phyloP scores from a whole-genome alignment of 1,284 basidiomycete species.

The Microbotryum violaceum region DNA sequence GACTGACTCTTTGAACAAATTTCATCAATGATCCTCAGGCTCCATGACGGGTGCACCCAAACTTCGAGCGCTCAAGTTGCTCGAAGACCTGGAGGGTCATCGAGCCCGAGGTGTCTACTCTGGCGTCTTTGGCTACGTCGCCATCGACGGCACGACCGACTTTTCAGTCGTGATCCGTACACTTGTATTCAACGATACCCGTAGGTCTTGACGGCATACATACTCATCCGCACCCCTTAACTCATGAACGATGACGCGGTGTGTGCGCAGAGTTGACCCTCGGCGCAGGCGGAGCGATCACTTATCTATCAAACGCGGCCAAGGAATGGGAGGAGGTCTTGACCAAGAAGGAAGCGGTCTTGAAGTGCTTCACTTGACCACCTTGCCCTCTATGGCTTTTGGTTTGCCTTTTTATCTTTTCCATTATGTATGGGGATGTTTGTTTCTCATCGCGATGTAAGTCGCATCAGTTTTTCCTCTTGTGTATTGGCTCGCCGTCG shows the following conservation, averaged over 20 bases:
- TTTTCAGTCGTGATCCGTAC: conserved; percentile 88
- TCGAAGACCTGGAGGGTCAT: conserved; percentile 68
- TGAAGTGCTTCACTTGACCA: not conserved
- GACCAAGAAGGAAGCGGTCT: conserved; percentile 57
- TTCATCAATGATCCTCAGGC: conserved; percentile 46
- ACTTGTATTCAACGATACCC: conserved; percentile 65
- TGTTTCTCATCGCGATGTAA: no score
- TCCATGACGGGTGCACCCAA: conserved; percentile 99
- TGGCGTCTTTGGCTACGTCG: conserved; percentile 89
- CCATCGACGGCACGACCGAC: conserved; percentile 78
- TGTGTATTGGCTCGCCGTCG: no score
- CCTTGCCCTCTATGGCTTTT: no score
- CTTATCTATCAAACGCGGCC: conserved; percentile 75
- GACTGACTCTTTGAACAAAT: conserved; percentile 11
- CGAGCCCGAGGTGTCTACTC: conserved; percentile 73
- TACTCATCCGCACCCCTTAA: not conserved
- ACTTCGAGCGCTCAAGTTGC: conserved; percentile 81
- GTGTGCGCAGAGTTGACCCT: conserved; percentile 44
- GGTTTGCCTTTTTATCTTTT: no score
- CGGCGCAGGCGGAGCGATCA: conserved; percentile 93
- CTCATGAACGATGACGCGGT: not conserved
- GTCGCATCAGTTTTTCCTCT: no score
- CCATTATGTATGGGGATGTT: no score
- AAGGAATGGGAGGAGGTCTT: conserved; percentile 93
- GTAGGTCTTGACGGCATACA: conserved; percentile 18